phyloP scores from a whole-genome alignment of 805 yeast species.

The Yamadazyma kitorensis region DNA sequence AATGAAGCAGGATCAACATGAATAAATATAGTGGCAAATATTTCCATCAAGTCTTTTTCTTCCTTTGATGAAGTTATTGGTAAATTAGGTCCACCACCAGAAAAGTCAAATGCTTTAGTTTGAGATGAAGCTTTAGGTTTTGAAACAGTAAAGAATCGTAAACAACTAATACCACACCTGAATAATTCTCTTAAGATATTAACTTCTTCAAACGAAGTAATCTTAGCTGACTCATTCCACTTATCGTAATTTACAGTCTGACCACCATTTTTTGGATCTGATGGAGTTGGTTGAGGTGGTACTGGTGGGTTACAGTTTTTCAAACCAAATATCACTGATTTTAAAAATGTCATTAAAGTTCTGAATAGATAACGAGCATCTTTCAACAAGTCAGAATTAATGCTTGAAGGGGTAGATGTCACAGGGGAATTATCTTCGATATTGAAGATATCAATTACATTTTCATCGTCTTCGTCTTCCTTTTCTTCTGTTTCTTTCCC shows the following conservation, averaged over 20 bases:
- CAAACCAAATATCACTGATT: constrained; percentile 84
- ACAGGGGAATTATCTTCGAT: constrained; percentile 54
- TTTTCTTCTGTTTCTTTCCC: constrained; percentile 22
- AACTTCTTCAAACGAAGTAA: constrained; percentile 82
- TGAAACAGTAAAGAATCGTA: constrained; percentile 65
- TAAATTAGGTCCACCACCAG: constrained; percentile 73
- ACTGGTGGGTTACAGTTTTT: constrained; percentile 84
- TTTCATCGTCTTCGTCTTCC: constrained; percentile 8
- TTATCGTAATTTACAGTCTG: constrained; percentile 41
- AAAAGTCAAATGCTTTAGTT: constrained; percentile 48
- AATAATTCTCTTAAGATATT: constrained; percentile 71
- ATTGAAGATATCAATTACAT: constrained; percentile 29
- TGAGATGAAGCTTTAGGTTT: constrained; percentile 41
- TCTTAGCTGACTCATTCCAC: constrained; percentile 86
- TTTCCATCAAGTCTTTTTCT: constrained; percentile 93
- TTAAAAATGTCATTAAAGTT: constrained; percentile 84
- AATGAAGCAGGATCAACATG: constrained; percentile 95
- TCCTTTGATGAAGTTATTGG: constrained; percentile 89
- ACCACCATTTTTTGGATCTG: constrained; percentile 45
- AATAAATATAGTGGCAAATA: constrained; percentile 88
- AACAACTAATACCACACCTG: constrained; percentile 79
- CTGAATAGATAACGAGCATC: constrained; percentile 87
- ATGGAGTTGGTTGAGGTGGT: constrained; percentile 41
- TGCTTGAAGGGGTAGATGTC: constrained; percentile 47
- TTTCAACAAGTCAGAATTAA: constrained; percentile 65